These are phyloP conservation scores for Bodo saltans DNA, from an alignment of 78 protist genomes.

Conservation along the genomic window DNA sequence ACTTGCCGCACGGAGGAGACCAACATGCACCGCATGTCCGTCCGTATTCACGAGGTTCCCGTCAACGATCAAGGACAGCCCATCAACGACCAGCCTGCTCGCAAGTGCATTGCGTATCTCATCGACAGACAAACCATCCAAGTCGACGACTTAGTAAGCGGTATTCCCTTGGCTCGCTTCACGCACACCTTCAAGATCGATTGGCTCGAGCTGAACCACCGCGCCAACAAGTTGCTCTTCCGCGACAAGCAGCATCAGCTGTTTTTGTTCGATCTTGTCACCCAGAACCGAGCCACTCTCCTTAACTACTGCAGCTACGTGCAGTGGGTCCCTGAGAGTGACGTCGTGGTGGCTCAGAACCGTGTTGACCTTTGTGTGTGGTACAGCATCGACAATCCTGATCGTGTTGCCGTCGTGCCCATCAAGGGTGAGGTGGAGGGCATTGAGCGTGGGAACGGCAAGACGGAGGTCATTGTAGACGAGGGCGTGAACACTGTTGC, in stretches of 20 bases:
- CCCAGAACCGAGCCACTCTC: slow-evolving; percentile 50
- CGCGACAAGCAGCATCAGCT: slow-evolving; percentile 66
- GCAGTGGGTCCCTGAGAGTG: slow-evolving; percentile 80
- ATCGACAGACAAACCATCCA: slow-evolving; percentile 66
- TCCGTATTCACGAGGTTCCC: slow-evolving; percentile 19
- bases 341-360: slow-evolving; percentile 84
- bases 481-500: slow-evolving; percentile 57
- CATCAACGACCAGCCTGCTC: slow-evolving; percentile 9
- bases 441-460: slow-evolving; percentile 62
- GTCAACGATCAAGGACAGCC: slow-evolving; percentile 10
- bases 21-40: slow-evolving; percentile 55
- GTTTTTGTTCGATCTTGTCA: slow-evolving; percentile 54
- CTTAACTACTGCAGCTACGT: slow-evolving; percentile 71
- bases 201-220: slow-evolving; percentile 72
- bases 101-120: slow-evolving; percentile 64
- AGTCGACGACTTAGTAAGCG: slow-evolving; percentile 41
- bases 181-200: slow-evolving; percentile 62
- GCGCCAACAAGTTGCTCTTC: slow-evolving; percentile 60
- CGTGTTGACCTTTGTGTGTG: slow-evolving; percentile 70
- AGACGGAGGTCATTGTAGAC: slow-evolving; percentile 76
- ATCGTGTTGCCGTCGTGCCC: slow-evolving; percentile 50
- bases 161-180: slow-evolving; percentile 40
- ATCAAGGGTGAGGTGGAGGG: slow-evolving; percentile 81
- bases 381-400: slow-evolving; percentile 72
- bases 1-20: slow-evolving; percentile 64